phyloP scores from a whole-genome alignment of 768 basidiomycete genomes.

The Hirschioporus abietinus region DNA sequence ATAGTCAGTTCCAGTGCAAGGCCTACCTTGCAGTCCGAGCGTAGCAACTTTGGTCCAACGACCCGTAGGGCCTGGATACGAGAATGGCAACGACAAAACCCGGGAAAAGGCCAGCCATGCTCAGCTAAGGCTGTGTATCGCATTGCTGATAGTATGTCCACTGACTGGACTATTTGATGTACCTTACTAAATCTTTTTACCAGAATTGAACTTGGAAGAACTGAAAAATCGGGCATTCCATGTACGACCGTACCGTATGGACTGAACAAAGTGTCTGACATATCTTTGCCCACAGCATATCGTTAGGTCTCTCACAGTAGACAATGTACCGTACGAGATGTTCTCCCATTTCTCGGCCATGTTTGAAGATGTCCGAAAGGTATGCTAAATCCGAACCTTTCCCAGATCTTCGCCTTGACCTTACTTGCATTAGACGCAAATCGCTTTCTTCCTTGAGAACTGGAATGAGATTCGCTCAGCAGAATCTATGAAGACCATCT shows the following conservation, averaged over 20 bases:
- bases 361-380: constrained; percentile 78
- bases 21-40: constrained; percentile 14
- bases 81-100: constrained; percentile 58
- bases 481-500: constrained; percentile 77
- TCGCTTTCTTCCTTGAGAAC: constrained; percentile 73
- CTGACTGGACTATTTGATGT: background rate
- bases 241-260: constrained; percentile 18
- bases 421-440: constrained; percentile 41
- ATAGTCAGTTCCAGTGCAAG: background rate
- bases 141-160: constrained; percentile 71
- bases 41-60: constrained; percentile 19
- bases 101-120: constrained; percentile 62
- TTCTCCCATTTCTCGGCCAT: constrained; percentile 82
- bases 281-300: constrained; percentile 51
- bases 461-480: constrained; percentile 83
- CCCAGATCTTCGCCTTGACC: constrained; percentile 3
- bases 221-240: constrained; percentile 70
- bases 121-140: constrained; percentile 83
- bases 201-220: constrained; percentile 68
- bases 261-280: background rate
- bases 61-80: constrained; percentile 66
- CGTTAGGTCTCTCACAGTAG: constrained; percentile 62
- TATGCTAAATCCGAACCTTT: constrained; percentile 16
- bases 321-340: constrained; percentile 81
- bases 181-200: constrained; percentile 3